These are phyloP conservation scores for Penicillium sp. DNA, from an alignment of 2,329 filamentous ascomycete species.

Conservation along the genomic window DNA sequence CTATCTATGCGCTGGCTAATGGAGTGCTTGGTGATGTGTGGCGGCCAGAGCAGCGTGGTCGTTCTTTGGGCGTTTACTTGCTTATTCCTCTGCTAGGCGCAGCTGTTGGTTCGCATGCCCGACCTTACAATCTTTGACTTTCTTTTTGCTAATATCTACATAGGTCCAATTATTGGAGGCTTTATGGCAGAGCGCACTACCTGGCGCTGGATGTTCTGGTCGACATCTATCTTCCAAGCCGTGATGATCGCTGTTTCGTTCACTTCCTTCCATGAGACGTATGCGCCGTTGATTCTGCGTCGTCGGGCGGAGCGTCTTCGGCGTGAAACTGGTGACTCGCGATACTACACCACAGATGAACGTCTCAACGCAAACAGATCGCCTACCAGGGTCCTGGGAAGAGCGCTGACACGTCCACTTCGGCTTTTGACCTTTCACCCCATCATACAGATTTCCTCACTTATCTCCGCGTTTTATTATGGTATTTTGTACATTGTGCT, in stretches of 20 bases:
- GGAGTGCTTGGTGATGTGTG: constrained; percentile 54
- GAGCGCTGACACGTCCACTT: constrained; percentile 53
- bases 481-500: constrained; percentile 62
- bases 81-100: constrained; percentile 56
- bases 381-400: background rate
- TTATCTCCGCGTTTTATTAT: constrained; percentile 58
- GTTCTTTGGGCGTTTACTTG: constrained; percentile 59
- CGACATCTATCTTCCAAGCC: constrained; percentile 60
- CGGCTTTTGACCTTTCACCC: constrained; percentile 57
- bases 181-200: constrained; percentile 54
- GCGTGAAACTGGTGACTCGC: constrained; percentile 30
- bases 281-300: constrained; percentile 60
- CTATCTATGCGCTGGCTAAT: constrained; percentile 39
- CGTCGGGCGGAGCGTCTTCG: constrained; percentile 53
- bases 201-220: constrained; percentile 43
- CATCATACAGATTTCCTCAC: constrained; percentile 56
- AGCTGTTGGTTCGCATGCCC: constrained; percentile 15
- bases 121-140: background rate
- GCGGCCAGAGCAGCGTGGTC: constrained; percentile 57
- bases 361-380: constrained; percentile 6
- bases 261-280: constrained; percentile 61
- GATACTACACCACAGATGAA: constrained; percentile 20
- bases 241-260: constrained; percentile 60
- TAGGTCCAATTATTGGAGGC: constrained; percentile 61
- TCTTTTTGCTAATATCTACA: background rate